Evolutionary conservation across 352 stramenopile genomes (phyloP).

Genomic region (Globisporangium paddicum): DNA sequence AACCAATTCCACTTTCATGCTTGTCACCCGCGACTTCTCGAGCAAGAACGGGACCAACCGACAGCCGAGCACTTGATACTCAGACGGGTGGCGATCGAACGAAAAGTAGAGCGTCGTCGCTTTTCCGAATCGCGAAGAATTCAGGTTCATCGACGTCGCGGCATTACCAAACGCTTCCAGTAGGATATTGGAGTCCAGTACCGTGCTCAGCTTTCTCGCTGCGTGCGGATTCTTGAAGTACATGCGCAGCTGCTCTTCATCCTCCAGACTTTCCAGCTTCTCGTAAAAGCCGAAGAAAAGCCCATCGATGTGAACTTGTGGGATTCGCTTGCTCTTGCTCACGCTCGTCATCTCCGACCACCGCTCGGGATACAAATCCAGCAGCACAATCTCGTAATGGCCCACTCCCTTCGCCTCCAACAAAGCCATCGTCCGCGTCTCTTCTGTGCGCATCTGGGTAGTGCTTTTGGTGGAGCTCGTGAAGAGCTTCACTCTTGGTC

Average conservation of each 20-base stretch:
- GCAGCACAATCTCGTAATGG: slow-evolving; percentile 61
- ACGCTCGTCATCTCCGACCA: slow-evolving; percentile 65
- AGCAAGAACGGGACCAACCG: slow-evolving; percentile 57
- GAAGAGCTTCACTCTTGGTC: slow-evolving; percentile 53
- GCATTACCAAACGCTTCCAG: slow-evolving; percentile 74
- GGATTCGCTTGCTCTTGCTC: slow-evolving; percentile 66
- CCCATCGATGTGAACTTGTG: slow-evolving; percentile 65
- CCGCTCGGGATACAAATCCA: slow-evolving; percentile 57
- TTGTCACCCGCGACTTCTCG: slow-evolving; percentile 62
- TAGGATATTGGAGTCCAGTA: slow-evolving; percentile 70
- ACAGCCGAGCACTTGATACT: slow-evolving; percentile 57
- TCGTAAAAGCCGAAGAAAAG: slow-evolving; percentile 82
- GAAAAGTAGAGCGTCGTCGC: slow-evolving; percentile 43
- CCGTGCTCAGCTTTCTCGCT: slow-evolving; percentile 48
- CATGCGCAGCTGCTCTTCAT: slow-evolving; percentile 76
- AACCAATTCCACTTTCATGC: neutral
- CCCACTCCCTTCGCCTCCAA: slow-evolving; percentile 65
- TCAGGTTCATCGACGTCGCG: slow-evolving; percentile 56
- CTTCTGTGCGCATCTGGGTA: slow-evolving; percentile 76
- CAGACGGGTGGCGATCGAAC: slow-evolving; percentile 36
- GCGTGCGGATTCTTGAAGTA: slow-evolving; percentile 71
- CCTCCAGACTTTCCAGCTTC: slow-evolving; percentile 65
- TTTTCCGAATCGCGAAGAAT: slow-evolving; percentile 77
- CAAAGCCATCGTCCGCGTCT: slow-evolving; percentile 64
- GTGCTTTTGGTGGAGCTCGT: slow-evolving; percentile 84